phyloP scores from a whole-genome alignment of 768 basidiomycete species.

The Saitozyma podzolica region DNA sequence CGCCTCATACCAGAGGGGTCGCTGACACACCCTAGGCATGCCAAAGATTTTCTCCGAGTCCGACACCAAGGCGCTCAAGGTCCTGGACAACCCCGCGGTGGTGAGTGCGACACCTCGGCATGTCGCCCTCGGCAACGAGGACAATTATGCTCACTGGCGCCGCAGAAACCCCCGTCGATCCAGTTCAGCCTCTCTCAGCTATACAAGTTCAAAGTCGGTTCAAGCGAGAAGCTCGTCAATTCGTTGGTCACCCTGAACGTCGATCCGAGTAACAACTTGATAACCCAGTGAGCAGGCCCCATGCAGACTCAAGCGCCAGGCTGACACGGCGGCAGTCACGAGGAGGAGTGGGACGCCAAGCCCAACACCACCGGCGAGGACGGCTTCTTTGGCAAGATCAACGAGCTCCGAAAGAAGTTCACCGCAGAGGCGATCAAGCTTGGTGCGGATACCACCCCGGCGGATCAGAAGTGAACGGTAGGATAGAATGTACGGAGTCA shows the following conservation, averaged over 20 bases:
- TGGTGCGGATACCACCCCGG: conserved; percentile 37
- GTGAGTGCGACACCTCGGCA: conserved; percentile 20
- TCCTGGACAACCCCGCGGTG: conserved; percentile 46
- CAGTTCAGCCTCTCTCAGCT: conserved; percentile 43
- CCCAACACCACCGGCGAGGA: conserved; percentile 42
- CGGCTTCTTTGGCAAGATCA: conserved; percentile 49
- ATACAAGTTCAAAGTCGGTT: conserved; percentile 37
- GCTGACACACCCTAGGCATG: conserved; percentile 15
- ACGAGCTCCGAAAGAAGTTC: conserved; percentile 46
- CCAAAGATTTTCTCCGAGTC: conserved; percentile 42
- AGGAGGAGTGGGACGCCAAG: conserved; percentile 49
- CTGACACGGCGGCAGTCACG: conserved; percentile 21
- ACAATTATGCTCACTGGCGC: not conserved
- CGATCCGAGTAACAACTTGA: conserved; percentile 41
- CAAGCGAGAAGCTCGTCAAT: conserved; percentile 42
- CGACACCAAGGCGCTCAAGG: conserved; percentile 32
- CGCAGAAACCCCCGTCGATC: conserved; percentile 47
- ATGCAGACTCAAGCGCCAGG: not conserved
- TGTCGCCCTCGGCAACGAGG: not conserved
- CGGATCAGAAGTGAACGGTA: conserved; percentile 31
- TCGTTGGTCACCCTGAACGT: conserved; percentile 44
- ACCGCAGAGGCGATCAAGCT: conserved; percentile 37
- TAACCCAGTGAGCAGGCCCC: conserved; percentile 30
- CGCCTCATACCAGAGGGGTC: not conserved
- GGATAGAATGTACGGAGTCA: no score